phyloP scores from a whole-genome alignment of 2,329 filamentous ascomycete genomes.

The Hymenoscyphus repandus region DNA sequence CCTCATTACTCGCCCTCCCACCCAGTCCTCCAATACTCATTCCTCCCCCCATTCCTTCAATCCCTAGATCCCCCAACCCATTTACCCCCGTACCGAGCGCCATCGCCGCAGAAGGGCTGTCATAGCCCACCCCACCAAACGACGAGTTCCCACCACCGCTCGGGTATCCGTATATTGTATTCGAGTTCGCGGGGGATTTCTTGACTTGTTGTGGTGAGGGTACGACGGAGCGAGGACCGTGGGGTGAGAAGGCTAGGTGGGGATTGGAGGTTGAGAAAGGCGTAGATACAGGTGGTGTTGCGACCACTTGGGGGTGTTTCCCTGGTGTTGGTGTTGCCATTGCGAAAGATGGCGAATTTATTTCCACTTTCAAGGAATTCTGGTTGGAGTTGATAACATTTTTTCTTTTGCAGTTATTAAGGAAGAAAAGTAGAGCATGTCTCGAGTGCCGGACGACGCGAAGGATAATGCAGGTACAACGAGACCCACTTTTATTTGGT shows the following conservation, averaged over 20 bases:
- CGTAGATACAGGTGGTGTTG: constrained; percentile 62
- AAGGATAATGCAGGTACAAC: too few species aligned
- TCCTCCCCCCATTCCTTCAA: constrained; percentile 34
- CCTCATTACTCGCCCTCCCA: constrained; percentile 32
- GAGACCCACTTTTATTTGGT: too few species aligned
- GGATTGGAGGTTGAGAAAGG: constrained; percentile 51
- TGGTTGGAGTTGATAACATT: too few species aligned
- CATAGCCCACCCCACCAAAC: constrained; percentile 40
- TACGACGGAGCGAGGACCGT: constrained; percentile 37
- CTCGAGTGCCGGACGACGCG: too few species aligned
- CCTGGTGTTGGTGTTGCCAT: constrained; percentile 33
- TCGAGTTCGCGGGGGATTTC: constrained; percentile 51
- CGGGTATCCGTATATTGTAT: constrained; percentile 37
- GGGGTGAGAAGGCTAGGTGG: constrained; percentile 54
- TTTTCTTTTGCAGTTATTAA: too few species aligned
- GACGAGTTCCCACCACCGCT: constrained; percentile 30
- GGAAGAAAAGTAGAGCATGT: too few species aligned
- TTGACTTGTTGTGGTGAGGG: constrained; percentile 58
- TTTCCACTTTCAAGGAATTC: background rate
- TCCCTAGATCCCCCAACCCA: constrained; percentile 45
- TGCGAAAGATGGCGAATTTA: background rate
- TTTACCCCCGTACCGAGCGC: constrained; percentile 50
- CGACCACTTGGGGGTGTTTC: constrained; percentile 30
- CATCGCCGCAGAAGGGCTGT: constrained; percentile 59
- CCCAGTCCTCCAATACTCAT: constrained; percentile 24